Conservation (phyloP, 2,329 filamentous ascomycete genomes). For the Sporothrix brasiliensis region DNA sequence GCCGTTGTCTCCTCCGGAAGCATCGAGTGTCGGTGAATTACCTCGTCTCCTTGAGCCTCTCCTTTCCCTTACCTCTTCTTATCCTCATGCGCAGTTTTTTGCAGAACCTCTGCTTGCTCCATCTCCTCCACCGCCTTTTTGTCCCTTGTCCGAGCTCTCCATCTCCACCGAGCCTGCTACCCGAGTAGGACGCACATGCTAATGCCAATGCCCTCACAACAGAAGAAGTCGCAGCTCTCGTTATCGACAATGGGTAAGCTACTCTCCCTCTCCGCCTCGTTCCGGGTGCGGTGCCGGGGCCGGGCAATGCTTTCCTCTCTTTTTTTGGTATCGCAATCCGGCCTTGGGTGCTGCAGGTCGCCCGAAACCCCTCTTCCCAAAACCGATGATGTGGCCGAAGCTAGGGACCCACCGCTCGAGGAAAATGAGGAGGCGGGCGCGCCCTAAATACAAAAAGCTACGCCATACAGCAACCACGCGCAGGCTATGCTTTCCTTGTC, state of each 20-base stretch:
- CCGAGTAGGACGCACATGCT: slow-evolving; percentile 25
- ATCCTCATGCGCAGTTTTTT: not conserved
- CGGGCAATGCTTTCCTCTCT: not conserved
- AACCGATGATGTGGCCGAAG: slow-evolving; percentile 34
- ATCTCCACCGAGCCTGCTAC: slow-evolving; percentile 10
- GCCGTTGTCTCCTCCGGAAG: not conserved
- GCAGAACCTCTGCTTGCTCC: not conserved
- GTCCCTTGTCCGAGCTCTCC: slow-evolving; percentile 15
- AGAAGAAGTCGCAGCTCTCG: slow-evolving; percentile 99
- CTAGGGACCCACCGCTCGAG: slow-evolving; percentile 32
- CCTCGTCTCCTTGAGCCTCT: not conserved
- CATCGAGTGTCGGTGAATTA: slow-evolving; percentile 8
- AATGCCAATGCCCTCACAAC: slow-evolving; percentile 45
- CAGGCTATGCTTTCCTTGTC: not conserved
- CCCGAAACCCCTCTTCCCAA: slow-evolving; percentile 29
- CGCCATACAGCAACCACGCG: not conserved
- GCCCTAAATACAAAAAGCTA: not conserved
- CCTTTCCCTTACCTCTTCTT: slow-evolving; percentile 18
- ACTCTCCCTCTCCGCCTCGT: not conserved
- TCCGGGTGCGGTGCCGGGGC: slow-evolving; percentile 7
- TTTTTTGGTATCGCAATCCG: not conserved
- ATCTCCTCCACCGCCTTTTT: slow-evolving; percentile 32
- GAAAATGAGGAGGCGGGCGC: slow-evolving; percentile 25
- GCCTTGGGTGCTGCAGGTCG: not conserved
- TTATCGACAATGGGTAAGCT: slow-evolving; percentile 99